Evolutionary conservation across 2,329 filamentous ascomycete species (phyloP), one percentile per base, ranked within the genome.

Genomic region (Didymellaceae sp.): DNA sequence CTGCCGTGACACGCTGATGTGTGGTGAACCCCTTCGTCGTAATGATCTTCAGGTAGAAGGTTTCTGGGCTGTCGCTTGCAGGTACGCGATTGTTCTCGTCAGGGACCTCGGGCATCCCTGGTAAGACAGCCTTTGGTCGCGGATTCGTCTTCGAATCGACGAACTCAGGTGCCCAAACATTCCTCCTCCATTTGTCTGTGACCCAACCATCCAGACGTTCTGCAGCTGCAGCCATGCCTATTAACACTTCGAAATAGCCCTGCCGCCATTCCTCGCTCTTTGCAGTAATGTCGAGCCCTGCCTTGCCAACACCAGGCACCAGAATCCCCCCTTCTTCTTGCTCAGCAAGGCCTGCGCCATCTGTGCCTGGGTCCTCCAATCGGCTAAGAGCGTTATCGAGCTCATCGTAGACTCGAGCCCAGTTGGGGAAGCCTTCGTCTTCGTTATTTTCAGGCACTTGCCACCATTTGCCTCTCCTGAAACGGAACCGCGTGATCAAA

Each of bases 91-190:
- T 80, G 66, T 93, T 86, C 67, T 94, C 90, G 9, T 77, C 81
- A 0, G 90, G 90, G 1, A 88, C 88, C 47, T 80, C 78, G 44
- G 78, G 78, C 48, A 83, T 81, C 10, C 85, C 85, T 1, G 83
- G 80, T 0, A 88, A 86, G 31, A 91, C 81, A 0, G 90, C 90
- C 59, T 82, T 84, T 1, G 91, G 91, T 49, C 86, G 80, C 0
- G 90, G 90, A 70, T 97, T 97, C 4, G 89, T 91, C 1, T 91
- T 90, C 0, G 91, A 91, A 39, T 89, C 81, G 45, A 97, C 84
- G 55, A 88, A 85, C 35, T 89, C 86, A 5, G 83, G 82, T 0
- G 89, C 86, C 59, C 90, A 93, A 22, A 88, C 81, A 20, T 88
- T 74, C 32, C 82, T 80, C 28, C 65, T 62, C 58, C 59, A 86